Conservation (phyloP, 139 green algal species). For the Chlorella ohadii region DNA sequence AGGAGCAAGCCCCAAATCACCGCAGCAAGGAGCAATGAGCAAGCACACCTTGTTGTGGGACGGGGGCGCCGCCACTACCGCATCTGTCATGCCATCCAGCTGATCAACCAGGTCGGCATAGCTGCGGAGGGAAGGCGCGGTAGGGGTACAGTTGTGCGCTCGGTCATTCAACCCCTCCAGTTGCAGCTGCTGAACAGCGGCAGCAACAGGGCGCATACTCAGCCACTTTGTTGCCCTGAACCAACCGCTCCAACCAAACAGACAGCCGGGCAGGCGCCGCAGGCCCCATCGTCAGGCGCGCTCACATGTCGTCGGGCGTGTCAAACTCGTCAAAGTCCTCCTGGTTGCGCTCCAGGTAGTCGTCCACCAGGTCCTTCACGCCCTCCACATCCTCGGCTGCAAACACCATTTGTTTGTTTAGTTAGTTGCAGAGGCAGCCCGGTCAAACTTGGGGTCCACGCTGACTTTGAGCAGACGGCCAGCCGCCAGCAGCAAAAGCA, state of each 20-base stretch:
- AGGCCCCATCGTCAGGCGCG: background rate
- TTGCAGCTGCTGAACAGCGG: too few relatives aligned
- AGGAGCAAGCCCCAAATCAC: too few relatives aligned
- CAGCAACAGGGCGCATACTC: too few relatives aligned
- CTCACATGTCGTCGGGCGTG: conserved; percentile 53
- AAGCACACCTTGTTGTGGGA: conserved; percentile 26
- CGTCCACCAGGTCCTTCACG: conserved; percentile 88
- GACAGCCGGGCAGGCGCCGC: background rate
- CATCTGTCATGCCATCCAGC: conserved; percentile 70
- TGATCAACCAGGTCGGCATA: conserved; percentile 82
- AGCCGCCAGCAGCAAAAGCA: too few relatives aligned
- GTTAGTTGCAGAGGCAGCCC: too few relatives aligned
- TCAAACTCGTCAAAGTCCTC: conserved; percentile 83
- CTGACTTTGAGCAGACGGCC: too few relatives aligned
- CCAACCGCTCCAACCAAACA: too few relatives aligned
- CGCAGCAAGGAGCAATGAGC: too few relatives aligned
- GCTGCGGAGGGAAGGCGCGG: conserved; percentile 52
- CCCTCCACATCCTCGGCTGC: conserved; percentile 77
- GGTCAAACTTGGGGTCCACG: too few relatives aligned
- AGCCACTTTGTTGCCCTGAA: too few relatives aligned
- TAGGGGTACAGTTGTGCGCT: too few relatives aligned
- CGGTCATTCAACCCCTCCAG: too few relatives aligned
- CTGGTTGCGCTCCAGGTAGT: conserved; percentile 86
- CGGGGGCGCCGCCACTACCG: conserved; percentile 59
- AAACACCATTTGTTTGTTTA: background rate